Evolutionary conservation across 2,329 filamentous ascomycete genomes (phyloP).

Genomic region (Parafenestella ontariensis): DNA sequence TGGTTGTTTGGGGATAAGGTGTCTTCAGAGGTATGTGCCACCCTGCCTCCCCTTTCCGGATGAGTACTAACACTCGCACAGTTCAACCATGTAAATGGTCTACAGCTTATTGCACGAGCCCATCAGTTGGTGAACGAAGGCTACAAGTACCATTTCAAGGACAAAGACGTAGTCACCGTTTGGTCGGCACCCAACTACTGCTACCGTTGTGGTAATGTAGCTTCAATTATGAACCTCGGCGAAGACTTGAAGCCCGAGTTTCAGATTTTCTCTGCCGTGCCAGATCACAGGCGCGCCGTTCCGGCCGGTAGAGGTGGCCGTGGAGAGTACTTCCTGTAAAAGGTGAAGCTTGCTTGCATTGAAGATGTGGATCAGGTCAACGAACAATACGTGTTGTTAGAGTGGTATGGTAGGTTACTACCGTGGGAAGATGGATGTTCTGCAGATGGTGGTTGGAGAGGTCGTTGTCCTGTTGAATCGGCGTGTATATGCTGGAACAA

Average conservation of each 20-base stretch:
- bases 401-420: neutral
- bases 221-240: slow-evolving; percentile 88
- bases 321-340: slow-evolving; percentile 60
- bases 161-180: slow-evolving; percentile 96
- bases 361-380: neutral
- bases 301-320: slow-evolving; percentile 66
- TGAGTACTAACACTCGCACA: slow-evolving; percentile 25
- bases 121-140: slow-evolving; percentile 80
- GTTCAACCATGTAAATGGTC: slow-evolving; percentile 78
- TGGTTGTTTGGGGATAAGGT: slow-evolving; percentile 76
- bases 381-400: neutral
- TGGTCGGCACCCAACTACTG: slow-evolving; percentile 82
- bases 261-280: slow-evolving; percentile 89
- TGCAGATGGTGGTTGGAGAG: neutral
- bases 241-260: slow-evolving; percentile 93
- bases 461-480: neutral
- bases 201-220: slow-evolving; percentile 66
- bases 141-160: slow-evolving; percentile 91
- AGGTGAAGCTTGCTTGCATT: neutral
- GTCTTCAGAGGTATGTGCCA: slow-evolving; percentile 63
- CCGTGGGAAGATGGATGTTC: neutral
- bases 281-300: slow-evolving; percentile 81
- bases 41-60: neutral
- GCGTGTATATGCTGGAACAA: slow-evolving; percentile 13
- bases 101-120: slow-evolving; percentile 74